phyloP scores from a whole-genome alignment of 805 yeast genomes.

The Ascoidea tarda region DNA sequence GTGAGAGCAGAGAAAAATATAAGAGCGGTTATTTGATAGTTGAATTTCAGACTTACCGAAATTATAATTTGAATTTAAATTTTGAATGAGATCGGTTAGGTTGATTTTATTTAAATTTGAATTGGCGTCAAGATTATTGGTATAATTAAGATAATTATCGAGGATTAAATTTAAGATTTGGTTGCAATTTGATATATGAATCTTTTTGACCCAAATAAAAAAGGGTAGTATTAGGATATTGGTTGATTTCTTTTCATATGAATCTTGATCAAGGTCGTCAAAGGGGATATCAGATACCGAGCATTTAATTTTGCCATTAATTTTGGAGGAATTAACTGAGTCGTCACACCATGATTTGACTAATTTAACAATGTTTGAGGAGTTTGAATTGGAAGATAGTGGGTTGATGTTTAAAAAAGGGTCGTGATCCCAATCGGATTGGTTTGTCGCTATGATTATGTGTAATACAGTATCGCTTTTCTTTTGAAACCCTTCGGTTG shows the following conservation, averaged over 20 bases:
- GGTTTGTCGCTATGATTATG: constrained; percentile 71
- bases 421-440: constrained; percentile 72
- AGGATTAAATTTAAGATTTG: constrained; percentile 29
- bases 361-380: constrained; percentile 11
- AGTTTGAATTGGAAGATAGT: constrained; percentile 19
- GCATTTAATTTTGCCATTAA: constrained; percentile 27
- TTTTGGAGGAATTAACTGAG: constrained; percentile 13
- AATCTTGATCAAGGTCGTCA: constrained; percentile 28
- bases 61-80: background rate
- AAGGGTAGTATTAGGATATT: constrained; percentile 61
- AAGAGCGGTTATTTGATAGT: constrained; percentile 26
- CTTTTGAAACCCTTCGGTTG: constrained; percentile 40
- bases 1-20: constrained; percentile 77
- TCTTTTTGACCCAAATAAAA: constrained; percentile 52
- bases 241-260: constrained; percentile 29
- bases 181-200: constrained; percentile 28
- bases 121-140: constrained; percentile 2
- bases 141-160: constrained; percentile 22
- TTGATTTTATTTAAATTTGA: constrained; percentile 10
- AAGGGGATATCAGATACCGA: constrained; percentile 41
- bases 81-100: constrained; percentile 18
- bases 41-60: constrained; percentile 15
- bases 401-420: constrained; percentile 37
- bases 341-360: constrained; percentile 25
- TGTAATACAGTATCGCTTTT: constrained; percentile 63